Evolutionary conservation across 2,329 filamentous ascomycete genomes (phyloP).

Genomic region (Penicillium occitanis): DNA sequence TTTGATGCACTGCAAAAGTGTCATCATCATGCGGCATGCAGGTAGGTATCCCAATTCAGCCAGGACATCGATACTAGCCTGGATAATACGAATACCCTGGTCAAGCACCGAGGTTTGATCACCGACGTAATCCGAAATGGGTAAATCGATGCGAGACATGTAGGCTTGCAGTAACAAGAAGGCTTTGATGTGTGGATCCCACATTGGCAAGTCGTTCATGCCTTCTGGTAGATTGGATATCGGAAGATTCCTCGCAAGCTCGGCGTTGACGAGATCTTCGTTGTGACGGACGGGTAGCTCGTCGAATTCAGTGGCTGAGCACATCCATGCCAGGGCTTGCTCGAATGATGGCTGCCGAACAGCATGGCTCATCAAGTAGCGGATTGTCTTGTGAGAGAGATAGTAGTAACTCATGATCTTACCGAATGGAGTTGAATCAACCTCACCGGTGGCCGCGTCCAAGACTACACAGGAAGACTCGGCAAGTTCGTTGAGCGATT

Average conservation of each 20-base stretch:
- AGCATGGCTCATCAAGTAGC: slow-evolving; percentile 74
- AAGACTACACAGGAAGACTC: slow-evolving; percentile 81
- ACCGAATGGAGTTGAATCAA: slow-evolving; percentile 85
- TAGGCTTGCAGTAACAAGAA: slow-evolving; percentile 93
- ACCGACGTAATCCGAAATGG: slow-evolving; percentile 95
- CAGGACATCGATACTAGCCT: slow-evolving; percentile 90
- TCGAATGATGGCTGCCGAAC: slow-evolving; percentile 74
- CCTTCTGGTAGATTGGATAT: slow-evolving; percentile 56
- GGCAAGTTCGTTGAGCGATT: slow-evolving; percentile 76
- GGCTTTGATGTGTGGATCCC: slow-evolving; percentile 97
- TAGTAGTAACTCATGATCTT: slow-evolving; percentile 99
- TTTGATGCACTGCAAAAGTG: slow-evolving; percentile 87
- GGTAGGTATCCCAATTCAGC: slow-evolving; percentile 82
- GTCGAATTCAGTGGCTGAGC: slow-evolving; percentile 89
- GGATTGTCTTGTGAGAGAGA: slow-evolving; percentile 89
- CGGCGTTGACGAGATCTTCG: slow-evolving; percentile 93
- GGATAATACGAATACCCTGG: slow-evolving; percentile 93
- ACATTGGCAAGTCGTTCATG: slow-evolving; percentile 75
- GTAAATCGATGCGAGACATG: slow-evolving; percentile 87
- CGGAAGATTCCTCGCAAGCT: slow-evolving; percentile 79
- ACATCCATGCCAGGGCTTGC: slow-evolving; percentile 89
- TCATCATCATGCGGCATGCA: slow-evolving; percentile 78
- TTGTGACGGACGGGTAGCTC: slow-evolving; percentile 97
- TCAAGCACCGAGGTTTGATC: slow-evolving; percentile 87
- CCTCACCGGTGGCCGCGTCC: slow-evolving; percentile 75